These are phyloP conservation scores for Nymphaea colorata DNA, from an alignment of 164 flowering plant species.

Conservation along the genomic window DNA sequence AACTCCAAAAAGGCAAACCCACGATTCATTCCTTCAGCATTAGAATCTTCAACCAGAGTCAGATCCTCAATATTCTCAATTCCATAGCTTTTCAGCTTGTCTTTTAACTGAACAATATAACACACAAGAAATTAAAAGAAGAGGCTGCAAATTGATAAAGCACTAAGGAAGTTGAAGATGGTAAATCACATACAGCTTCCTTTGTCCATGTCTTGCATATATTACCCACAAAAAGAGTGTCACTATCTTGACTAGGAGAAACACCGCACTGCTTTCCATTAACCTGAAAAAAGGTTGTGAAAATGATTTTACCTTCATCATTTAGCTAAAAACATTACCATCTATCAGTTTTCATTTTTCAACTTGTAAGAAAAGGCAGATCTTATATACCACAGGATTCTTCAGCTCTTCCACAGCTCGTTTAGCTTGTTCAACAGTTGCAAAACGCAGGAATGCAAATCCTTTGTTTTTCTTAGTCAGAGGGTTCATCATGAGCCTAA, in stretches of 20 bases:
- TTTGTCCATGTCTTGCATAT: conserved; percentile 95
- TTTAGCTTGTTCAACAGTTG: conserved; percentile 83
- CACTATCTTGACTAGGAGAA: conserved; percentile 92
- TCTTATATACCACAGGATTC: conserved; percentile 59
- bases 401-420: conserved; percentile 70
- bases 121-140: not conserved
- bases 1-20: conserved; percentile 96
- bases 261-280: conserved; percentile 96
- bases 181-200: conserved; percentile 72
- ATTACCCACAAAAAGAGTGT: conserved; percentile 88
- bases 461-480: conserved; percentile 95
- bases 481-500: conserved; percentile 88
- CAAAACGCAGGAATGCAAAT: conserved; percentile 94
- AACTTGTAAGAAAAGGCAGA: no score
- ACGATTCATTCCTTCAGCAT: conserved; percentile 69
- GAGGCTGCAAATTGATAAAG: not conserved
- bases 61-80: conserved; percentile 66
- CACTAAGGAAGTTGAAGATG: not conserved
- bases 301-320: not conserved
- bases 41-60: conserved; percentile 78
- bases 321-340: no score
- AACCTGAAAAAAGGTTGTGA: conserved; percentile 37
- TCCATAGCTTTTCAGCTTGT: conserved; percentile 76
- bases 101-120: conserved; percentile 48
- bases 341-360: no score